Evolutionary conservation across 352 stramenopile species (phyloP).

Genomic region (Globisporangium carolinianum): DNA sequence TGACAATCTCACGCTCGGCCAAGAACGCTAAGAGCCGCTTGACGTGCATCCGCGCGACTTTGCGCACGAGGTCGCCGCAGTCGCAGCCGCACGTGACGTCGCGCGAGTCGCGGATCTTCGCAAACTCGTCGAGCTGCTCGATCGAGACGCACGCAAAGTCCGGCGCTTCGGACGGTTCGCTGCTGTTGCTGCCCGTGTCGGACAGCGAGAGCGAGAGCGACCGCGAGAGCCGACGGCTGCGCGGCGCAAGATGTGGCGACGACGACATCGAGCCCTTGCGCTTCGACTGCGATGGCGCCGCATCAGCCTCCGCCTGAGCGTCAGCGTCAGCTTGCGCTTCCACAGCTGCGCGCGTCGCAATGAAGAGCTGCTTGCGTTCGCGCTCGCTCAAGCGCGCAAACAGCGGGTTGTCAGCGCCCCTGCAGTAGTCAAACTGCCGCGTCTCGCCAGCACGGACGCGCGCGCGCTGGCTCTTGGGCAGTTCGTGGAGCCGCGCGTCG

Average conservation of each 20-base stretch:
- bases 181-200: constrained; percentile 4
- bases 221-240: constrained; percentile 2
- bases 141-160: constrained; percentile 78
- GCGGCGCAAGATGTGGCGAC: constrained; percentile 13
- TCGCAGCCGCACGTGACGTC: constrained; percentile 70
- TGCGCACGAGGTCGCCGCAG: constrained; percentile 77
- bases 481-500: constrained; percentile 44
- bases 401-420: constrained; percentile 69
- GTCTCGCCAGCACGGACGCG: constrained; percentile 62
- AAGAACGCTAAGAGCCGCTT: constrained; percentile 75
- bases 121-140: constrained; percentile 81
- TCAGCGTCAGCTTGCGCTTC: constrained; percentile 2
- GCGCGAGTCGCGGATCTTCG: constrained; percentile 72
- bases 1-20: constrained; percentile 38
- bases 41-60: constrained; percentile 80
- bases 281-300: background rate
- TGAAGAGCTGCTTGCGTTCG: constrained; percentile 68
- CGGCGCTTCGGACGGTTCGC: constrained; percentile 13
- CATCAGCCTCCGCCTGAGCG: no score
- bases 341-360: constrained; percentile 13
- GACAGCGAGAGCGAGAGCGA: no score
- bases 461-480: constrained; percentile 52
- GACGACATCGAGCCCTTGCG: constrained; percentile 15
- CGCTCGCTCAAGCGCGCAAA: constrained; percentile 62
- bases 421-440: constrained; percentile 76